A percentile compares a stretch with the other conserved stretches of the same genome.
These are phyloP conservation scores for Obelidium mucronatum DNA, from an alignment of 192 early-diverging fungal genomes.

Conservation along the genomic window DNA sequence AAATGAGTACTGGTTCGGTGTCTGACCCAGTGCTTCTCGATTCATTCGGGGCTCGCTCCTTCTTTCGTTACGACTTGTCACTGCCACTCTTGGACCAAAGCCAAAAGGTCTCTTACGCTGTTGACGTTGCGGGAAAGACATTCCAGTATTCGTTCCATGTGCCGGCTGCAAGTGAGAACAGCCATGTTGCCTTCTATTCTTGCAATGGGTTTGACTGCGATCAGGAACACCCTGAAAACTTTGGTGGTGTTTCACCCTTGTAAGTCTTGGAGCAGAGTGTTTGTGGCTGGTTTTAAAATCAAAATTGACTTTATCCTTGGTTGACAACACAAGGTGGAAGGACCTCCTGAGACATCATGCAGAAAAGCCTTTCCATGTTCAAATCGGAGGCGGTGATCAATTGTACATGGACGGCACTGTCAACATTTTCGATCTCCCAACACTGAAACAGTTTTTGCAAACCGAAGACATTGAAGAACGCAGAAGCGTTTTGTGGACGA, in stretches of 20 bases:
- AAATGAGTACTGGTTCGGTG: not conserved
- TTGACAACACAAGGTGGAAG: not conserved
- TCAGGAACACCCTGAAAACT: too few species aligned
- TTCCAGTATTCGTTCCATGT: not conserved
- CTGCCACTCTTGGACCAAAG: not conserved
- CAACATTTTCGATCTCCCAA: constrained; percentile 29
- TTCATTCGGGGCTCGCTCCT: not conserved
- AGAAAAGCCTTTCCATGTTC: constrained; percentile 19
- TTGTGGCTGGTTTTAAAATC: not conserved
- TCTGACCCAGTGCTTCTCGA: not conserved
- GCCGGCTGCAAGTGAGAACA: not conserved
- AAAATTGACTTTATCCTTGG: not conserved
- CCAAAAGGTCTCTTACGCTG: not conserved
- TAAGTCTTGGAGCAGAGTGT: too few species aligned
- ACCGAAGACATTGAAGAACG: constrained; percentile 54
- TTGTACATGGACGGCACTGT: constrained; percentile 44
- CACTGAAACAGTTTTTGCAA: constrained; percentile 38
- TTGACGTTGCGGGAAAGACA: not conserved
- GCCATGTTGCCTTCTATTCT: constrained; percentile 14
- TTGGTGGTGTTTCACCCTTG: too few species aligned
- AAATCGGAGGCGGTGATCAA: constrained; percentile 50
- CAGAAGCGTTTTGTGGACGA: constrained; percentile 58
- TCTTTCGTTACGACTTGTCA: not conserved
- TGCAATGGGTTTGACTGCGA: constrained; percentile 32
- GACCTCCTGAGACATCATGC: constrained; percentile 7